Conservation (phyloP, 2,329 filamentous ascomycete species). For the Xylogone sp. region DNA sequence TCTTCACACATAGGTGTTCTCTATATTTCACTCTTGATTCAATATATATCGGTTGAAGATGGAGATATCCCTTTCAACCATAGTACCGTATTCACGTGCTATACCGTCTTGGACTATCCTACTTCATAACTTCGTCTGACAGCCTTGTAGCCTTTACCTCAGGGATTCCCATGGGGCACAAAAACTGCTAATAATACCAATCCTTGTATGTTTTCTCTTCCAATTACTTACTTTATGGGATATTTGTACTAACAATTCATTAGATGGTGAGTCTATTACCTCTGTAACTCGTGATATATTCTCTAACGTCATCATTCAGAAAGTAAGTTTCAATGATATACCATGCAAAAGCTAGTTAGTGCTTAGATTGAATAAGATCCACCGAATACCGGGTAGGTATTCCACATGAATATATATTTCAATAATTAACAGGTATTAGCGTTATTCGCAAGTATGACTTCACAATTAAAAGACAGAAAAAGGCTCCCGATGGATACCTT, state of each 20-base stretch:
- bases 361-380: conserved; percentile 5
- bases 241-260: neutral
- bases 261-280: neutral
- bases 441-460: conserved; percentile 24
- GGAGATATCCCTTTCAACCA: too few relatives aligned
- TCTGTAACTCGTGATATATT: neutral
- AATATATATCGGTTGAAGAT: neutral
- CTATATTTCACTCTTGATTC: neutral
- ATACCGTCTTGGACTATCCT: neutral
- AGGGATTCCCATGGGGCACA: conserved; percentile 1
- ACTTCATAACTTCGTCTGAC: neutral
- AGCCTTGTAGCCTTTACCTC: conserved; percentile 2
- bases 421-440: neutral
- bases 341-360: neutral
- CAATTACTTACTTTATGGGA: neutral
- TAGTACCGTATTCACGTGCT: neutral
- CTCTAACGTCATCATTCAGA: neutral
- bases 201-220: neutral
- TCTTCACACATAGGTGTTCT: neutral
- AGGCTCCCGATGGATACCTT: conserved; percentile 31
- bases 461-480: conserved; percentile 13
- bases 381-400: conserved; percentile 9
- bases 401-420: neutral
- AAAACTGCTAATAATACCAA: conserved; percentile 5
- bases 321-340: neutral